Evolutionary conservation across 2,329 filamentous ascomycete genomes (phyloP).

Genomic region (Cercospora nicotianae): DNA sequence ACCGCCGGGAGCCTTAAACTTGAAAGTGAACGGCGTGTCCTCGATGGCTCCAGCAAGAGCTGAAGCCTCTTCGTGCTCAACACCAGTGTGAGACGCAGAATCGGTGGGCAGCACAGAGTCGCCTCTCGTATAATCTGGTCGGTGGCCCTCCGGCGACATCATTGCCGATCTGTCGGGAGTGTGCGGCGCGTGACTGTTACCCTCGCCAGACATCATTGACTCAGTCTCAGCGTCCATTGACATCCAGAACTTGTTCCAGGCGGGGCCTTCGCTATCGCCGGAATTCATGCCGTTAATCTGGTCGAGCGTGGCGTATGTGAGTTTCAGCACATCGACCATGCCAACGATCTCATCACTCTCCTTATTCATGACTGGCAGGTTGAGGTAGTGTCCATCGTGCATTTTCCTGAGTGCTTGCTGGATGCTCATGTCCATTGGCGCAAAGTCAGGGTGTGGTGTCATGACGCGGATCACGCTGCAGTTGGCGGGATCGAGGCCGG

Average conservation of each 20-base stretch:
- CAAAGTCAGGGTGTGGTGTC: constrained; percentile 98
- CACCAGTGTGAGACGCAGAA: constrained; percentile 88
- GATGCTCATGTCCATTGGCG: constrained; percentile 98
- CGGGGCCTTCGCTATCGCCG: constrained; percentile 86
- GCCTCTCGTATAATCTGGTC: constrained; percentile 62
- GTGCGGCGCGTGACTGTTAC: constrained; percentile 67
- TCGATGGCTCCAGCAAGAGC: constrained; percentile 59
- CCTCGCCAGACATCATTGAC: constrained; percentile 92
- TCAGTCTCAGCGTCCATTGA: constrained; percentile 94
- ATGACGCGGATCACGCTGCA: constrained; percentile 98
- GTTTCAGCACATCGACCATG: constrained; percentile 98
- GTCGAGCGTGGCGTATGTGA: constrained; percentile 96
- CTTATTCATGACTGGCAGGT: constrained; percentile 92
- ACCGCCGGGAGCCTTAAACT: constrained; percentile 96
- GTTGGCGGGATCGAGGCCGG: constrained; percentile 86
- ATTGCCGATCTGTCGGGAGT: constrained; percentile 68
- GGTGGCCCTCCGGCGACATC: constrained; percentile 72
- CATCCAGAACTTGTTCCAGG: constrained; percentile 99
- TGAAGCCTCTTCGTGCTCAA: constrained; percentile 68
- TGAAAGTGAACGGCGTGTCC: constrained; percentile 89
- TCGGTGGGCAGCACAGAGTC: constrained; percentile 91
- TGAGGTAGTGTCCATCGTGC: constrained; percentile 98
- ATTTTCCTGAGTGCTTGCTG: constrained; percentile 97
- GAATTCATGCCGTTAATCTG: constrained; percentile 91
- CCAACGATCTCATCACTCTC: constrained; percentile 95